Base-by-base conservation (phyloP, 768 basidiomycete genomes). In the Lactifluus piperatus region DNA sequence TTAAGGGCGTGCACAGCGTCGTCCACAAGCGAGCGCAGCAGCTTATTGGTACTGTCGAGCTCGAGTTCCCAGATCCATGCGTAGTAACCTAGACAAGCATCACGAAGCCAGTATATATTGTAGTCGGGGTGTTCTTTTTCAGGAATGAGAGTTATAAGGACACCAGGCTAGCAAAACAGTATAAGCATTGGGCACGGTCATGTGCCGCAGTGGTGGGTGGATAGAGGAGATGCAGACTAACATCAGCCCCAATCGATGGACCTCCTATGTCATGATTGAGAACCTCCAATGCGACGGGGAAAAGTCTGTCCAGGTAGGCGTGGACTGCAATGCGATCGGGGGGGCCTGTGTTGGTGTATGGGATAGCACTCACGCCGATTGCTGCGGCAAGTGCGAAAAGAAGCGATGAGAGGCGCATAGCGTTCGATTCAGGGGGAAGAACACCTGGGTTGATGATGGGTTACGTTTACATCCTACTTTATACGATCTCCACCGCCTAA, bases 61-160 rank as follows among this genome's bases (percentile, higher is more conserved):
- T 47, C 54, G 24, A 60, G 54, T 50, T 56, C 59, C 41, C 14
- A 20, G 26, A 62, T 14, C 51, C 50, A 57, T 2, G 51, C 41
- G 37, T 47, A 4, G 39, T 62, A 57, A 22, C 27, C 56, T 30
- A 57, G 26, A 18, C 36, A 37, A 10, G 27, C 60, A 22, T 62
- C 60, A 11, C 60, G 56, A 9, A 62, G 20, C 60, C 60, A 62
- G 22, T 26, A 62, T 3, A 62, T 43, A 18, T 20, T 22, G 36
- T 30, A 61, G 4, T 57, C 55, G 8, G 55, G 60, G 43, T 44
- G 54, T 4, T 16, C 54, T 16, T 22, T 24, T 24, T 57, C 50
- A 16, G 55, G 60, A 36, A 56, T 34, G 16, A 51, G 7, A 11
- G 49, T 27, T 16, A 54, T 41, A 16, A 36, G 11, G 11, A 62